Percentiles rank a stretch among this genome's conserved stretches.
phyloP scores from a whole-genome alignment of 768 basidiomycete genomes.

The Pulveroboletus sp. region DNA sequence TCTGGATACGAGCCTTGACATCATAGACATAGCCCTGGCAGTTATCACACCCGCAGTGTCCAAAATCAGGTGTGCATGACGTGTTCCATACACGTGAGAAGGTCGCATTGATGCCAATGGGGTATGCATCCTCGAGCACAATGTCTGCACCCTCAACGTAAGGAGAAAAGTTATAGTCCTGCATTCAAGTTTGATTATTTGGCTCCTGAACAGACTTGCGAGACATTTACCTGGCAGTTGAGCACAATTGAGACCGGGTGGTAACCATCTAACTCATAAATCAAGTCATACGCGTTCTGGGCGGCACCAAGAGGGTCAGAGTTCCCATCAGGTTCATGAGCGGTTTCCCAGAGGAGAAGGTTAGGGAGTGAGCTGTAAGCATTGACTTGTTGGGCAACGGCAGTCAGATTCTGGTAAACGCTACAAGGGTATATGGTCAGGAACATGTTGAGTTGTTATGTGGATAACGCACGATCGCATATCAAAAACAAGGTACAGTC shows the following conservation, averaged over 20 bases:
- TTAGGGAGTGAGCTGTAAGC: conserved; percentile 63
- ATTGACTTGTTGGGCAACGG: conserved; percentile 63
- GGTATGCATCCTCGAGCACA: conserved; percentile 47
- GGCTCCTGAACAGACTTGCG: accelerated
- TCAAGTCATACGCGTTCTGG: conserved; percentile 40
- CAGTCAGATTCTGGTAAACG: conserved; percentile 60
- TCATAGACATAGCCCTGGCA: conserved; percentile 66
- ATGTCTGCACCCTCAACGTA: conserved; percentile 68
- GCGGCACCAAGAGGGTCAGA: conserved; percentile 61
- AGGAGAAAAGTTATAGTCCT: conserved; percentile 61
- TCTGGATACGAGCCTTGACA: conserved; percentile 62
- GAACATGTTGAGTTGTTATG: neutral
- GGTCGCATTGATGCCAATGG: conserved; percentile 56
- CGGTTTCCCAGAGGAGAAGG: conserved; percentile 69
- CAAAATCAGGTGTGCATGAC: conserved; percentile 59
- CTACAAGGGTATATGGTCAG: conserved; percentile 9
- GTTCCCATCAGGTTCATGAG: conserved; percentile 71
- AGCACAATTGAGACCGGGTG: conserved; percentile 56
- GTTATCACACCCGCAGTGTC: conserved; percentile 72
- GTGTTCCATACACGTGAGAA: conserved; percentile 61
- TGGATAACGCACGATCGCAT: conserved; percentile 52
- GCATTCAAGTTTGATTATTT: neutral
- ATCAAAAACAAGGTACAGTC: conserved; percentile 72
- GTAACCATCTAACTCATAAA: conserved; percentile 52
- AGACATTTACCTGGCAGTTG: conserved; percentile 43